Evolutionary conservation across 2,329 filamentous ascomycete species (phyloP).

Genomic region (Oidium heveae): DNA sequence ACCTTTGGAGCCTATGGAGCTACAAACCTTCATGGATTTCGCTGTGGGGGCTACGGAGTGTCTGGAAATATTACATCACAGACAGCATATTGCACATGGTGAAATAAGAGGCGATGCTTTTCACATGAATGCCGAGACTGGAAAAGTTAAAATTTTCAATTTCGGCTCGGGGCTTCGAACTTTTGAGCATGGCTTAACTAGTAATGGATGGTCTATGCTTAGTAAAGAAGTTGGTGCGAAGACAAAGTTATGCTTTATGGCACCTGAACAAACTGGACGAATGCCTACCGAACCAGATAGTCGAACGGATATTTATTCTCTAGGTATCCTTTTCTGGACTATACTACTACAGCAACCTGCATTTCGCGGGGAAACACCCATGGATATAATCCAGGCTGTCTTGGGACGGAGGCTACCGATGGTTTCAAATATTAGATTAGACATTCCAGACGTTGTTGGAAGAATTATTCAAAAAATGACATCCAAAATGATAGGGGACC

Average conservation of each 20-base stretch:
- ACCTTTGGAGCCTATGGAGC: conserved; percentile 33
- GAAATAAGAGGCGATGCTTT: conserved; percentile 81
- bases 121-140: conserved; percentile 51
- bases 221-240: conserved; percentile 67
- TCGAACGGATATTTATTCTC: conserved; percentile 77
- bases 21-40: conserved; percentile 71
- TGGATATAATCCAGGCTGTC: conserved; percentile 82
- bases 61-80: conserved; percentile 70
- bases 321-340: conserved; percentile 74
- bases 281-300: conserved; percentile 80
- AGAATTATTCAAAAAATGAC: conserved; percentile 81
- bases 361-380: conserved; percentile 52
- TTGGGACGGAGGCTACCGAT: conserved; percentile 54
- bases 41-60: conserved; percentile 71
- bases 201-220: conserved; percentile 62
- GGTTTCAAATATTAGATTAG: conserved; percentile 51
- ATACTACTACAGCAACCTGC: conserved; percentile 56
- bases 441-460: conserved; percentile 62
- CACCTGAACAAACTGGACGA: conserved; percentile 80
- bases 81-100: conserved; percentile 64
- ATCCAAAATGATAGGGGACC: conserved; percentile 60
- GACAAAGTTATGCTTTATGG: conserved; percentile 76
- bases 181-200: conserved; percentile 72
- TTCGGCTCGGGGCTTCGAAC: conserved; percentile 69
- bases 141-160: conserved; percentile 52